Conservation (phyloP, 192 early-diverging fungal genomes). For the Backusella circina region DNA sequence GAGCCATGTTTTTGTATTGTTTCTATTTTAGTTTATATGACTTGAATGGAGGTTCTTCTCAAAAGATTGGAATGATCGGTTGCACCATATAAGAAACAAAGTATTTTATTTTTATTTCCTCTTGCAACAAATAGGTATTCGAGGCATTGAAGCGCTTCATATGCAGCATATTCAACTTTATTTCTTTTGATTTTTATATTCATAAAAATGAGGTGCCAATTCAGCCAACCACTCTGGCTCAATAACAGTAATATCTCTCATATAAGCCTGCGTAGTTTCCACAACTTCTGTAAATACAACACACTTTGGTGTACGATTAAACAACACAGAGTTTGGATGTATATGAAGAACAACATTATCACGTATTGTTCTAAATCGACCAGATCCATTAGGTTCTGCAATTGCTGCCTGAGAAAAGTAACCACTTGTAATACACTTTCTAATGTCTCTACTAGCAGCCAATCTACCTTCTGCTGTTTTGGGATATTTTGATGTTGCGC, state of each 20-base stretch:
- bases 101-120: too few species aligned
- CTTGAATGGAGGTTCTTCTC: too few species aligned
- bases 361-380: slow-evolving; percentile 56
- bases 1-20: too few species aligned
- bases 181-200: slow-evolving; percentile 24
- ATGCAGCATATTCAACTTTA: too few species aligned
- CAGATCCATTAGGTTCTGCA: slow-evolving; percentile 60
- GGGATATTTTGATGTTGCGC: slow-evolving; percentile 35
- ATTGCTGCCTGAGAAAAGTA: slow-evolving; percentile 77
- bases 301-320: slow-evolving; percentile 85
- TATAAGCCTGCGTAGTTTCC: slow-evolving; percentile 94
- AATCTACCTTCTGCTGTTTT: slow-evolving; percentile 30
- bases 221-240: slow-evolving; percentile 96
- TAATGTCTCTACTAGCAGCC: slow-evolving; percentile 45
- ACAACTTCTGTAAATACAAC: slow-evolving; percentile 95
- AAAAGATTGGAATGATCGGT: too few species aligned
- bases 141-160: too few species aligned
- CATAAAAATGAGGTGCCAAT: slow-evolving; percentile 86
- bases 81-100: too few species aligned
- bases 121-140: too few species aligned
- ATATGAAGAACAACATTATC: slow-evolving; percentile 64
- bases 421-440: slow-evolving; percentile 69
- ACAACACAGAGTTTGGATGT: slow-evolving; percentile 92
- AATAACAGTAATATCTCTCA: slow-evolving; percentile 92
- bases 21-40: too few species aligned